Evolutionary conservation across 768 basidiomycete species (phyloP), one percentile per base, ranked within the genome.

Genomic region (Lactifluus hygrophoroides): DNA sequence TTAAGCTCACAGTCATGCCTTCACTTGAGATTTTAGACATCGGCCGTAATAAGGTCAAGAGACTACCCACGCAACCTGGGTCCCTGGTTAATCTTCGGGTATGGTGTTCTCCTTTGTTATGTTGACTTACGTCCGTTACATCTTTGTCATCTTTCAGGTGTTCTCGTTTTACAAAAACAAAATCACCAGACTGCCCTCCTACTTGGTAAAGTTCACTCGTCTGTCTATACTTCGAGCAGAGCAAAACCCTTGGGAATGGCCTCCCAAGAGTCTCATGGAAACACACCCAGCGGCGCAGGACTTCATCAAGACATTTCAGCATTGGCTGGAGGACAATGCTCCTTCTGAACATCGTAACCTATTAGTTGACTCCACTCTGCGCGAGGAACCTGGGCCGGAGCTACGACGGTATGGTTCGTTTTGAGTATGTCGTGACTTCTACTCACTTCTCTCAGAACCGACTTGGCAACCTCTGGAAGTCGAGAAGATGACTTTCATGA

Each of bases 191-290:
- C 77, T 99, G 3, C 96, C 95, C 2, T 66, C 75, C 8, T 98
- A 94, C 70, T 69, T 99, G 49, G 70, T 79, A 3, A 79, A 84
- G 51, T 95, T 96, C 68, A 72, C 72, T 30, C 75, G 79, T 51
- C 76, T 99, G 40, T 82, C 83, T 47, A 79, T 96, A 32, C 76
- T 98, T 65, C 90, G 90, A 70, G 75, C 90, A 9, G 94, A 95
- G 63, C 83, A 86, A 62, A 98, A 99, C 68, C 94, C 94, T 3
- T 79, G 96, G 38, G 88, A 93, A 70, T 98, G 94, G 92, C 95
- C 95, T 0, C 88, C 90, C 7, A 79, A 75, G 60, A 57, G 74
- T 48, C 73, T 87, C 14, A 68, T 86, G 68, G 78, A 79, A 44
- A 66, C 69, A 17, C 68, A 72, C 78, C 57, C 70, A 74, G 32